Evolutionary conservation across 2,329 filamentous ascomycete species (phyloP), one percentile per base, ranked within the genome.

Genomic region (Arachnopeziza araneosa): DNA sequence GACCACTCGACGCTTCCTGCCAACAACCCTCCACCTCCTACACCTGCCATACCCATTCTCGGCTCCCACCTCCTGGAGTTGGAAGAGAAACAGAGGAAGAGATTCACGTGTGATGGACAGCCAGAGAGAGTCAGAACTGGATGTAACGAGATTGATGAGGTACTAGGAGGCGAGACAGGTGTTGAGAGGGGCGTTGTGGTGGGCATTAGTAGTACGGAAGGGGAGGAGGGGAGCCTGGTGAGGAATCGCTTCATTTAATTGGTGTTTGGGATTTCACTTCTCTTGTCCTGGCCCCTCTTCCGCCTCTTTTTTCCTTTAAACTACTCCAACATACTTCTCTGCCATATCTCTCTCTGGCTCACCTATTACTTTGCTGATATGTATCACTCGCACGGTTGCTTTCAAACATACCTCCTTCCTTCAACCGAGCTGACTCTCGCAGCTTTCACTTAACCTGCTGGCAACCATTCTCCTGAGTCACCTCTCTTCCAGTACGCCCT

Each of bases 161-260:
- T 72, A 24, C 62, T 72, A 22, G 63, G 65, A 56, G 63, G 63
- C 6, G 36, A 44, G 26, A 9, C 26, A 12, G 65, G 59, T 7
- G 24, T 65, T 50, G 62, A 65, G 54, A 60, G 66, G 26, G 64
- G 63, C 1, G 24, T 54, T 50, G 64, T 73, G 14, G 52, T 71
- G 19, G 71, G 71, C 2, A 55, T 71, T 22, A 71, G 68, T 68
- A 69, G 67, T 66, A 67, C 61, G 14, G 69, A 67, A 48, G 63
- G 61, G 2, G 56, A 22, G 22, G 66, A 67, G 50, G 68, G 68
- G 30, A 63, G 64, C 54, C 58, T 72, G 60, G 70, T 72, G 54
- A 66, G 69, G 68, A 54, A 8, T 22, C 24, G 55, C 21, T 50
- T 61, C 24, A 19, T 50, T 26, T 48, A 9, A 30, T 30, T 30